Conservation (phyloP, 2,329 filamentous ascomycete species). For the Penicillium glabrum region DNA sequence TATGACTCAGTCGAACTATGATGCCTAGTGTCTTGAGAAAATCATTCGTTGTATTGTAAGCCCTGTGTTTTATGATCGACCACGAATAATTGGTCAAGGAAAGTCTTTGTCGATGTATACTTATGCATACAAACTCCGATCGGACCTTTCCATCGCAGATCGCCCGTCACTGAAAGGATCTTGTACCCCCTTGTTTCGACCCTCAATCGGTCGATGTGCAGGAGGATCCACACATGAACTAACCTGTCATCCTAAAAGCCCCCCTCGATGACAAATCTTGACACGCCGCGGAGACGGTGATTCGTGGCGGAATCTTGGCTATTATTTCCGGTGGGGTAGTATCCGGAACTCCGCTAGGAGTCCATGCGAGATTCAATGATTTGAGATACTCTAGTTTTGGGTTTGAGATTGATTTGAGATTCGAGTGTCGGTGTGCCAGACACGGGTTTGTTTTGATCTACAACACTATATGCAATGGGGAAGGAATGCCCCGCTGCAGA, state of each 20-base stretch:
- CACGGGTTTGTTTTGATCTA: too few species aligned
- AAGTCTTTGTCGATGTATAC: too few species aligned
- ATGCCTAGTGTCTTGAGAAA: neutral
- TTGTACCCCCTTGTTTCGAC: neutral
- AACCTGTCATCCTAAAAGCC: conserved; percentile 1
- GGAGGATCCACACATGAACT: neutral
- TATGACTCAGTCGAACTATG: neutral
- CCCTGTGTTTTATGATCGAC: too few species aligned
- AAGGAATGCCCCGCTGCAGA: neutral
- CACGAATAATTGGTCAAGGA: too few species aligned
- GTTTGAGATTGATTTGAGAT: neutral
- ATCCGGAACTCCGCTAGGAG: neutral
- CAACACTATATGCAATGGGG: neutral
- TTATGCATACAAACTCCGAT: too few species aligned
- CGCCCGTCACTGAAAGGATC: conserved; percentile 5
- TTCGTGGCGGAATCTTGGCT: neutral
- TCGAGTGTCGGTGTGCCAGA: neutral
- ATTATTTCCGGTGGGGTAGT: neutral
- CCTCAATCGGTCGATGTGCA: neutral
- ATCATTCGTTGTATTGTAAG: too few species aligned
- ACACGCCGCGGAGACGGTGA: conserved; percentile 9
- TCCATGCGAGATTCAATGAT: neutral
- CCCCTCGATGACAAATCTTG: conserved; percentile 20
- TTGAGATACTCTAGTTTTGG: neutral
- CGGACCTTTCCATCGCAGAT: neutral